A percentile compares a stretch with the other conserved stretches of the same genome.
Evolutionary conservation across 169 alveolate genomes (phyloP).

Genomic region (Plasmodium relictum): DNA sequence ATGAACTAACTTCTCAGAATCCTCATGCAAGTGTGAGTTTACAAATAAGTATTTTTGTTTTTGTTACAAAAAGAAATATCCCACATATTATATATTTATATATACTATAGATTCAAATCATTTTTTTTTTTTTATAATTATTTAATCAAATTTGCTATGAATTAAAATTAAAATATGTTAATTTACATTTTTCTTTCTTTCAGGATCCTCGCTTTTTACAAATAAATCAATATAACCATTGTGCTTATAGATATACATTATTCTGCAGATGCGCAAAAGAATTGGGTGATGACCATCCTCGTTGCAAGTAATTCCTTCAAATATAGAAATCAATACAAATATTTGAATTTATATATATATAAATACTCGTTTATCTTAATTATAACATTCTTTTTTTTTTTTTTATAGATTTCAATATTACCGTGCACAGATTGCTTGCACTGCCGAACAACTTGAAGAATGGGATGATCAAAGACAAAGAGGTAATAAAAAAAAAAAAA

Average conservation of each 20-base stretch:
- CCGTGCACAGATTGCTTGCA: conserved; percentile 86
- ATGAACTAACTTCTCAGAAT: conserved; percentile 80
- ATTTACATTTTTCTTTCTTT: background rate
- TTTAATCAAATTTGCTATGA: too few species aligned
- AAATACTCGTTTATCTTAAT: background rate
- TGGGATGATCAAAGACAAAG: conserved; percentile 70
- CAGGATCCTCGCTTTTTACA: conserved; percentile 86
- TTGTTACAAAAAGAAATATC: background rate
- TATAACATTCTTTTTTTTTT: background rate
- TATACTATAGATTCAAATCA: background rate
- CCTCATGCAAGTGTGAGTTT: conserved; percentile 87
- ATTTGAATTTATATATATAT: background rate
- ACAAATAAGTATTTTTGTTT: background rate
- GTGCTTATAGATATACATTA: conserved; percentile 82
- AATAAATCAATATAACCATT: conserved; percentile 79
- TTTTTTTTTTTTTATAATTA: background rate
- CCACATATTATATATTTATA: background rate
- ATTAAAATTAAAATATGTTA: too few species aligned
- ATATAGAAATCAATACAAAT: background rate
- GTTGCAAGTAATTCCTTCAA: conserved; percentile 80
- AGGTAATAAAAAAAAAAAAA: conserved; percentile 21
- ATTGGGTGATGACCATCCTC: conserved; percentile 87
- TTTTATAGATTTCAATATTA: conserved; percentile 84
- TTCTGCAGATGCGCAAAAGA: conserved; percentile 85
- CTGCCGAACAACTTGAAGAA: conserved; percentile 81